Evolutionary conservation across 768 basidiomycete genomes (phyloP).

Genomic region (Lepiota brunneoincarnata): DNA sequence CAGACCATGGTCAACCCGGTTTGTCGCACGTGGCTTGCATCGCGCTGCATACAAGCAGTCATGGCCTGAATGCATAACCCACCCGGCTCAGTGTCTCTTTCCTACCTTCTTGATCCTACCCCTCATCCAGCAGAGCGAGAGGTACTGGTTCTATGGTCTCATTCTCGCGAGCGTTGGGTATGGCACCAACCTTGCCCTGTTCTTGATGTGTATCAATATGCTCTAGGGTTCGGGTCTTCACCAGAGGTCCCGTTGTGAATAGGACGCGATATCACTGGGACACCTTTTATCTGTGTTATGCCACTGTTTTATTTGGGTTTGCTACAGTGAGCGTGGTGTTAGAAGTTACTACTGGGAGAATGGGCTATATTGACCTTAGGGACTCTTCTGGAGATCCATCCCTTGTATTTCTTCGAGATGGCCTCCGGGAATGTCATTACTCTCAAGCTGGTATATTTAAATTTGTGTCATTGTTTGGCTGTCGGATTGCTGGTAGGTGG

Average conservation of each 20-base stretch:
- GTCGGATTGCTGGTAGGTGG: background rate
- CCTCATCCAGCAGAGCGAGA: background rate
- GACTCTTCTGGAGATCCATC: background rate
- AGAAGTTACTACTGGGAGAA: background rate
- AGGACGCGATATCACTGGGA: background rate
- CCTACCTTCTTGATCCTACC: background rate
- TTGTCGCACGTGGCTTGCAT: too few species aligned
- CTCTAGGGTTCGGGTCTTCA: background rate
- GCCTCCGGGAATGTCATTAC: background rate
- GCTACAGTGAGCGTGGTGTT: constrained; percentile 1
- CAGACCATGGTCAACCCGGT: too few species aligned
- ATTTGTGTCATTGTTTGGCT: background rate
- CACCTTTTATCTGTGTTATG: background rate
- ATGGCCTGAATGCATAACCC: too few species aligned
- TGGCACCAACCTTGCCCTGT: background rate
- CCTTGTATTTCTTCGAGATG: background rate
- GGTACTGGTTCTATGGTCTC: constrained; percentile 6
- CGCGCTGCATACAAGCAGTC: too few species aligned
- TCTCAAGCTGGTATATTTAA: background rate
- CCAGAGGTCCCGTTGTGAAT: background rate
- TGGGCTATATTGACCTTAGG: background rate
- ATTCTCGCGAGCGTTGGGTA: background rate
- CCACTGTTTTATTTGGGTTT: background rate
- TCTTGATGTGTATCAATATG: background rate
- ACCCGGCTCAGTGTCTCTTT: background rate